Evolutionary conservation across 202 grass and related monocot genomes (phyloP), one percentile per base, ranked within the genome.

Genomic region (Brachypodium distachyon): DNA sequence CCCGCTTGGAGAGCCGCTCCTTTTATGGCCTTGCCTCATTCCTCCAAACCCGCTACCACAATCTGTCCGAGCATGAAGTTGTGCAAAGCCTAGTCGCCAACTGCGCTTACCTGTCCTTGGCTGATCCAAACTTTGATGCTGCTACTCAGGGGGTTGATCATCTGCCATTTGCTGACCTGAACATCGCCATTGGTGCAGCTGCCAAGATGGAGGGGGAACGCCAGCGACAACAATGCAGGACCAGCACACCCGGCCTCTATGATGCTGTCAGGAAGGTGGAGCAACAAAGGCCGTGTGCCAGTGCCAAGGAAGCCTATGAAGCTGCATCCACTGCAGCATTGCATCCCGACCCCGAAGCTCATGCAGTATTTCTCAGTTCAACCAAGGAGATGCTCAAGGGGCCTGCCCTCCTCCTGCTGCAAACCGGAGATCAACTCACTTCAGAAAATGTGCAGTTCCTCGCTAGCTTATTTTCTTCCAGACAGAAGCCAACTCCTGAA

Each of bases 21-120:
- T 73, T 81, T 8, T 74, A 82, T 0, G 80, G 80, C 0, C 61
- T 76, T 2, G 7, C 67, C 4, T 83, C 81, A 11, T 83, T 83
- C 40, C 50, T 83, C 13, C 50, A 21, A 40, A 83, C 68, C 0
- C 72, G 71, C 39, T 68, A 75, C 71, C 81, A 67, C 13, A 7
- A 39, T 4, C 29, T 83, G 0, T 76, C 81, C 4, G 39, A 58
- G 29, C 61, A 83, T 37, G 19, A 76, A 17, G 22, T 33, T 2
- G 51, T 76, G 61, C 71, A 59, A 32, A 56, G 50, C 21, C 21
- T 83, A 6, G 17, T 59, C 1, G 39, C 39, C 0, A 12, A 34
- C 26, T 46, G 25, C 1, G 72, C 10, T 21, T 31, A 58, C 3
- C 13, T 56, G 14, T 0, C 28, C 5, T 2, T 8, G 0, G 79